Percentiles rank a stretch among this genome's conserved stretches.
Evolutionary conservation across 2,329 filamentous ascomycete species (phyloP).

Genomic region (Paecilomyces sp.): DNA sequence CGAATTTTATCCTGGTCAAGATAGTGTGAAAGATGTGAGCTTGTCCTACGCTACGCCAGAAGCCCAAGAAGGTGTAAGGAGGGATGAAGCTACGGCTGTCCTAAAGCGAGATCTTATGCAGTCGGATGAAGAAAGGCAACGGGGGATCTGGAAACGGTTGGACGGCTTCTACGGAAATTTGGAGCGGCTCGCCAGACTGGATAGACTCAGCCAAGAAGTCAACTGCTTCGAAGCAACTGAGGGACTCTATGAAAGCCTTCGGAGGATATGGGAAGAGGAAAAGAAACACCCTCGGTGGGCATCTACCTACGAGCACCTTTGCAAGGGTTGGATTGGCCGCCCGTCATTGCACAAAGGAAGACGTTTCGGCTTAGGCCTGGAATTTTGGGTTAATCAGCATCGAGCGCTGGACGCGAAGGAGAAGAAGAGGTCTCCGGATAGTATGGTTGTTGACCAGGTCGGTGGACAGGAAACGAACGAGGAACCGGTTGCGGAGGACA

Average conservation of each 20-base stretch:
- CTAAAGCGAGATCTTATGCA: constrained; percentile 33
- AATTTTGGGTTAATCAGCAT: constrained; percentile 37
- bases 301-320: constrained; percentile 32
- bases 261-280: constrained; percentile 37
- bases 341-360: constrained; percentile 33
- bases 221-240: constrained; percentile 42
- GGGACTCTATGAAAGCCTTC: constrained; percentile 34
- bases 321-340: constrained; percentile 32
- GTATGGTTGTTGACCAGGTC: constrained; percentile 25
- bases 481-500: constrained; percentile 11
- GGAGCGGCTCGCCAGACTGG: constrained; percentile 37
- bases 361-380: constrained; percentile 33
- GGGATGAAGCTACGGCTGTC: constrained; percentile 36
- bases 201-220: constrained; percentile 36
- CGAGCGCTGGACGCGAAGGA: constrained; percentile 24
- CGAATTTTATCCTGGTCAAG: constrained; percentile 32
- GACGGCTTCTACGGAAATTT: constrained; percentile 36
- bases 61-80: constrained; percentile 31
- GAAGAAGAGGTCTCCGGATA: constrained; percentile 16
- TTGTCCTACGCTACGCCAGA: constrained; percentile 36
- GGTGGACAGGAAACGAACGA: constrained; percentile 11
- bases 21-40: constrained; percentile 36
- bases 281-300: constrained; percentile 21
- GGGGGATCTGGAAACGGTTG: constrained; percentile 29
- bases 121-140: constrained; percentile 21